Base-by-base conservation (phyloP, 1,284 basidiomycete species). In the Sanghuangporus sanghuang region DNA sequence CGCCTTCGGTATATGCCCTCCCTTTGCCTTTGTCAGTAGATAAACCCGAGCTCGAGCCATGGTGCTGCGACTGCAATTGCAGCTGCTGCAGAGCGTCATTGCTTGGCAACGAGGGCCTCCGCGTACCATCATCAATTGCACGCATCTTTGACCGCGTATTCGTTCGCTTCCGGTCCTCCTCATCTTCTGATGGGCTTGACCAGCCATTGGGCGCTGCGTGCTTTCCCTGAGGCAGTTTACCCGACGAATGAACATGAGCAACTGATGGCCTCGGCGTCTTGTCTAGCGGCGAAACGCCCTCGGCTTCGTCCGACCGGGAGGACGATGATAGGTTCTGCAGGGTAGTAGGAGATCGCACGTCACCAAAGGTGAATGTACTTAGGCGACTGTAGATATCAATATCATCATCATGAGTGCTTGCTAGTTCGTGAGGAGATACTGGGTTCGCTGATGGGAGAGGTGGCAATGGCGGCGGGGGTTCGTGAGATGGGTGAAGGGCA, bases 41-140 rank as follows among this genome's bases (percentile, higher is more conserved):
- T n/a, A 57, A 9, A 9, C 32, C 49, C n/a, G 56, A 59, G 18
- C 16, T 18, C 2, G 32, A 53, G 16, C 21, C n/a, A 6, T 54
- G 16, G 44, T 46, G 21, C 21, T 16, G 44, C 44, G 5, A 14
- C 6, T 46, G 44, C 16, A 18, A n/a, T n/a, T 46, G 44, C 32
- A 16, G 48, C 48, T 49, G 48, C 52, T 57, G 64, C 14, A 50
- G 38, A 38, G 36, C 11, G 44, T 59, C 64, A 61, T 79, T 79
- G 48, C 73, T 75, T 7, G 79, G 78, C 58, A 79, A 72, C 18
- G 79, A 80, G 7, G 80, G 78, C 49, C 79, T 68, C n/a, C 79
- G 71, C 12, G 72, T 75, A 50, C 79, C 79, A 64, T 80, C 78
- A 68, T 79, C 78, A 62, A 79, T 78, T 12, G 79, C 78, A 36